Evolutionary conservation across 2,329 filamentous ascomycete species (phyloP).

Genomic region (Arthroderma uncinatum): DNA sequence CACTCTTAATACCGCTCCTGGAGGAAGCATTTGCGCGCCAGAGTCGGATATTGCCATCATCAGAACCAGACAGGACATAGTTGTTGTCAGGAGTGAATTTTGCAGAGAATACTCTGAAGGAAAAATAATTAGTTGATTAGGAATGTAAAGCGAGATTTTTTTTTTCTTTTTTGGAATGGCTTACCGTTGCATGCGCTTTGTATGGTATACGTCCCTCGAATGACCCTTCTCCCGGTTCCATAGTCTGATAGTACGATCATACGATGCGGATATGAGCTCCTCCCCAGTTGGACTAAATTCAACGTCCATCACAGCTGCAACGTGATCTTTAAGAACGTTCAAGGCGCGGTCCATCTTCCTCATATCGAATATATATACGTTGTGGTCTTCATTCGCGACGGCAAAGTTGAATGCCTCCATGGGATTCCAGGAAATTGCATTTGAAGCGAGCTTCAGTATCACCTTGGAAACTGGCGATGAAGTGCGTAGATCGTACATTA

Average conservation of each 20-base stretch:
- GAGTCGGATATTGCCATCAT: slow-evolving; percentile 82
- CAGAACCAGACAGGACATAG: slow-evolving; percentile 80
- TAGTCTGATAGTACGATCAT: slow-evolving; percentile 76
- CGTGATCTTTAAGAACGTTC: slow-evolving; percentile 83
- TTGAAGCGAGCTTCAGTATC: slow-evolving; percentile 69
- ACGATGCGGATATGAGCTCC: slow-evolving; percentile 80
- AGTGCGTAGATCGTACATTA: slow-evolving; percentile 87
- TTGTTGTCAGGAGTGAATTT: slow-evolving; percentile 80
- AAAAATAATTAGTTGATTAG: slow-evolving; percentile 12
- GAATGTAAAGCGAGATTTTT: not conserved
- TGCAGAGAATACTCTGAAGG: slow-evolving; percentile 60
- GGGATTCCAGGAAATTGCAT: slow-evolving; percentile 83
- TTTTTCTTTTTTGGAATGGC: slow-evolving; percentile 8
- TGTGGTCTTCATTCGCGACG: slow-evolving; percentile 88
- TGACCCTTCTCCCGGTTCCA: slow-evolving; percentile 74
- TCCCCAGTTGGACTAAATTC: slow-evolving; percentile 92
- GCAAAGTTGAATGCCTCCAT: slow-evolving; percentile 96
- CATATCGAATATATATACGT: slow-evolving; percentile 88
- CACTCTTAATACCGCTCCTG: slow-evolving; percentile 72
- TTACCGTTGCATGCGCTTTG: slow-evolving; percentile 80
- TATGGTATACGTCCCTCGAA: slow-evolving; percentile 89
- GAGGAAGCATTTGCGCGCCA: slow-evolving; percentile 83
- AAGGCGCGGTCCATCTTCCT: slow-evolving; percentile 76
- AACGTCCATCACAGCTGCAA: slow-evolving; percentile 88
- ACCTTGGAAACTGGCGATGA: slow-evolving; percentile 71